phyloP scores from a whole-genome alignment of 805 yeast genomes.

The Wickerhamomyces subpelliculosus region DNA sequence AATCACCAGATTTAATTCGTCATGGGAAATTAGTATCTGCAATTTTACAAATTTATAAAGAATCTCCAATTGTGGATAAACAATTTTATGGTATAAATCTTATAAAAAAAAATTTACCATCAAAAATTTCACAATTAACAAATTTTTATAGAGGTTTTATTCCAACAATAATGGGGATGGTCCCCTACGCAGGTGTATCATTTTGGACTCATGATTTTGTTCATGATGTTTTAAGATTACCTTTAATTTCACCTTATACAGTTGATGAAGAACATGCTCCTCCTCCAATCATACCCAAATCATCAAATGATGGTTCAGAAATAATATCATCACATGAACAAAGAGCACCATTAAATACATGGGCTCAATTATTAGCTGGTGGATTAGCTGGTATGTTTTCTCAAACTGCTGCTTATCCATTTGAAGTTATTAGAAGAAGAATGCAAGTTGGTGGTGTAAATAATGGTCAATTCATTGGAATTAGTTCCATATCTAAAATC shows the following conservation, averaged over 20 bases:
- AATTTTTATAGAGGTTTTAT: constrained; percentile 93
- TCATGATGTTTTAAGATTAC: constrained; percentile 79
- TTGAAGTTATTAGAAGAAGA: constrained; percentile 89
- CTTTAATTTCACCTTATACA: constrained; percentile 45
- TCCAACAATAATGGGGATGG: constrained; percentile 91
- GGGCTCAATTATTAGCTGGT: constrained; percentile 94
- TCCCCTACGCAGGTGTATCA: constrained; percentile 97
- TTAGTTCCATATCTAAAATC: constrained; percentile 45
- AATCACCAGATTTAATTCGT: no score
- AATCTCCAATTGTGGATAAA: constrained; percentile 16
- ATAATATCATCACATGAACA: constrained; percentile 15
- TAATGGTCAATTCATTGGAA: constrained; percentile 47
- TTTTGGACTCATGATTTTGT: constrained; percentile 89
- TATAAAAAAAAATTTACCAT: constrained; percentile 15
- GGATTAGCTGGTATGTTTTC: constrained; percentile 94
- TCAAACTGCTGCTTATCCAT: constrained; percentile 95
- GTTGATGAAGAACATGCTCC: constrained; percentile 19
- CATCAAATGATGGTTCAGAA: background rate
- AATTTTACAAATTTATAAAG: constrained; percentile 18
- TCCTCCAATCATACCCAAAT: no score
- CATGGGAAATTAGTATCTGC: constrained; percentile 22
- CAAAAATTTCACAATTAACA: constrained; percentile 12
- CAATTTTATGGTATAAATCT: constrained; percentile 15
- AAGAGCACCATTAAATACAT: constrained; percentile 67
- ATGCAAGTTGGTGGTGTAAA: constrained; percentile 90